Base-by-base conservation (phyloP, 192 early-diverging fungal genomes). In the Pilaira anomala region DNA sequence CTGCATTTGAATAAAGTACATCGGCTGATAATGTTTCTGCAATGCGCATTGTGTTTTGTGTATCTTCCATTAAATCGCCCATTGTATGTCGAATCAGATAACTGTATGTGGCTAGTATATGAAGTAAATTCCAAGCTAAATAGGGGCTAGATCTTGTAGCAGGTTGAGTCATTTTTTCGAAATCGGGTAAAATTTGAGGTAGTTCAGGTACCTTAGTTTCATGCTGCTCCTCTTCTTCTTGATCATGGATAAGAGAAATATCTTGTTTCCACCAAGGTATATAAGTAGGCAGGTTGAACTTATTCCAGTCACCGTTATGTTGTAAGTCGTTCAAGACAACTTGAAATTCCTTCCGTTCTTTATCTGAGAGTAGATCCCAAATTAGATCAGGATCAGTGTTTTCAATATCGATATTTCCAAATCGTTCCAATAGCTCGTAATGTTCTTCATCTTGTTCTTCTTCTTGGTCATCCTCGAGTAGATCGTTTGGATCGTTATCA, bases 271-370 rank as follows among this genome's bases (percentile, higher is more conserved):
- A 63, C 59, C 63, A 59, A 3, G 58, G 57, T 33, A 41, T 24
- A 45, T 42, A 58, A 9, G 21, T 7, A 14, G 40, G 30, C 22
- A 49, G 30, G 18, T 19, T 33, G 22, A 51, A 30, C 16, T 69
- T 58, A 11, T 57, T 8, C 16, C 7, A 46, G 14, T 65, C 49
- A 30, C 36, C 69, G 16, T 33, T 7, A 7, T 41, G 18, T 42
- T 50, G 48, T 2, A 58, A 29, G 3, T 72, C 24, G 45, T 69
- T 66, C 5, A 84, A 69, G 29, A 68, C 66, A 26, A 67, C 68
- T 60, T 77, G 69, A 51, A 88, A 86, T 42, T 83, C 75, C 8
- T 56, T 65, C 14, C 69, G 66, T 67, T 88, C 84, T 22, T 66
- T 55, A 16, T 62, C 60, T 19, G 69, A 82, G 13, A 88, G 55